Base-by-base conservation (phyloP, 2,329 filamentous ascomycete species). In the Fusarium burgessii region DNA sequence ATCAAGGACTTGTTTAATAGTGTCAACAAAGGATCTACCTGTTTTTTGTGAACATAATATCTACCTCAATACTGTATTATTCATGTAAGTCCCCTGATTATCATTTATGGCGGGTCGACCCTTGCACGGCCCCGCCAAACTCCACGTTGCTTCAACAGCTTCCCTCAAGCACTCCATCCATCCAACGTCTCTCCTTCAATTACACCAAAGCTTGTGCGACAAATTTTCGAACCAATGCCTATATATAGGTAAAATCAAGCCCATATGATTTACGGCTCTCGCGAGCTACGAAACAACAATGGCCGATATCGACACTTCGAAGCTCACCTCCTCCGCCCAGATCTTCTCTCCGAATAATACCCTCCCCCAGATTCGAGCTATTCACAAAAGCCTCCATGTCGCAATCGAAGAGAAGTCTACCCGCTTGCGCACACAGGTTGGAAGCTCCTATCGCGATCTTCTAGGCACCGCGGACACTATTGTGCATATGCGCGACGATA, bases 401-500 rank as follows among this genome's bases (percentile, higher is more conserved):
- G 84, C 87, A 71, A 86, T 90, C 73, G 89, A 91, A 69, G 89
- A 91, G 78, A 90, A 90, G 75, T 85, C 88, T 36, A 83, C 83
- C 52, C 88, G 89, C 35, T 83, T 91, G 76, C 88, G 89, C 73
- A 89, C 86, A 20, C 87, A 90, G 78, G 89, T 91, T 67, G 89
- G 89, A 72, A 85, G 83, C 63, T 90, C 88, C 77, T 98, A 98
- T 81, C 92, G 95, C 73, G 93, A 96, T 76, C 89, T 98, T 12
- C 89, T 98, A 29, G 93, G 93, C 56, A 98, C 95, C 0, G 95
- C 95, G 58, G 95, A 98, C 82, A 91, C 91, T n/a, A 98, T 98
- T 73, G 92, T 98, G 58, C 88, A 91, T 66, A 97, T 98, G 93
- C 92, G 93, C 73, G 82, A 82, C 41, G 90, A 95, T 78, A 95